These are phyloP conservation scores for slime mould (Dictyostelium discoideum) DNA, from an alignment of 78 protist genomes.

Conservation along the genomic window dicty_2.7 NC_007091.3:630501-631000, in stretches of 20 bases:
- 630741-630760: too few relatives aligned
- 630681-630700: not conserved
- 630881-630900: slow-evolving; percentile 72
- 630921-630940: slow-evolving; percentile 50
- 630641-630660: too few relatives aligned
- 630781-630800: too few relatives aligned
- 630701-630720: not conserved
- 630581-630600: not conserved
- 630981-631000: slow-evolving; percentile 31
- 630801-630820: not conserved
- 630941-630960: slow-evolving; percentile 56
- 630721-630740: not conserved
- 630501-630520: not conserved
- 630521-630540: not conserved
- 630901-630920: slow-evolving; percentile 55
- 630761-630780: too few relatives aligned
- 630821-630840: too few relatives aligned
- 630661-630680: not conserved
- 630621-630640: too few relatives aligned
- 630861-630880: slow-evolving; percentile 39
- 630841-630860: not conserved
- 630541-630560: not conserved
- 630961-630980: slow-evolving; percentile 56
- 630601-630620: not conserved
- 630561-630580: not conserved